These are phyloP conservation scores for Phalaenopsis hybrid DNA, from an alignment of 116 monocot species.

Conservation along the genomic window DNA sequence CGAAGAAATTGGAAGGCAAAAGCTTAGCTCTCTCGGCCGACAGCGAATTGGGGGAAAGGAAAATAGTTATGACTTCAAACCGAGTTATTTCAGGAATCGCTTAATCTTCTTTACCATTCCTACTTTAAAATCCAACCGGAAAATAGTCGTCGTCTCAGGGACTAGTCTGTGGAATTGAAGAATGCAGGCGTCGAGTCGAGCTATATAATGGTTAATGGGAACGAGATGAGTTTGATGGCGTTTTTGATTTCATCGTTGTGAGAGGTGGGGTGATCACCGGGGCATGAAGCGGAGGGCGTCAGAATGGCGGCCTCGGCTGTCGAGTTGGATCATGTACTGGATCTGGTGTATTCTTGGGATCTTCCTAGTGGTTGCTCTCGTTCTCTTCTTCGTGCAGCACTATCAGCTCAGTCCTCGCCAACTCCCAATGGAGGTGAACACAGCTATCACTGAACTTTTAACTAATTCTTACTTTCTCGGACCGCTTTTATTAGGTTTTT, in stretches of 20 bases:
- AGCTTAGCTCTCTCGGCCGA: not conserved
- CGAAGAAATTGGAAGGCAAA: not conserved
- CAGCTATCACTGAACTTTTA: not conserved
- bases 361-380: not conserved
- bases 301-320: not conserved
- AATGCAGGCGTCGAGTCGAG: not conserved
- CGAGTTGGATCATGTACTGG: not conserved
- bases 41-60: not conserved
- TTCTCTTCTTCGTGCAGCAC: conserved; percentile 2
- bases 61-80: not conserved
- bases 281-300: conserved; percentile 5
- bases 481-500: not conserved
- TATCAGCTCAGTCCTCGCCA: not conserved
- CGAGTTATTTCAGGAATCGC: not conserved
- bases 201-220: not conserved
- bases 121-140: not conserved
- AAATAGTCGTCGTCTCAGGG: not conserved
- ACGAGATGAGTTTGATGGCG: not conserved
- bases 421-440: not conserved
- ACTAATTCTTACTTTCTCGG: not conserved
- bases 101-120: not conserved
- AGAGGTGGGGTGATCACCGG: not conserved
- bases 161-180: not conserved
- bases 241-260: not conserved
- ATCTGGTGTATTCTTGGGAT: not conserved